These are phyloP conservation scores for Blastobotrys robertii DNA, from an alignment of 805 yeast species.

Conservation along the genomic window DNA sequence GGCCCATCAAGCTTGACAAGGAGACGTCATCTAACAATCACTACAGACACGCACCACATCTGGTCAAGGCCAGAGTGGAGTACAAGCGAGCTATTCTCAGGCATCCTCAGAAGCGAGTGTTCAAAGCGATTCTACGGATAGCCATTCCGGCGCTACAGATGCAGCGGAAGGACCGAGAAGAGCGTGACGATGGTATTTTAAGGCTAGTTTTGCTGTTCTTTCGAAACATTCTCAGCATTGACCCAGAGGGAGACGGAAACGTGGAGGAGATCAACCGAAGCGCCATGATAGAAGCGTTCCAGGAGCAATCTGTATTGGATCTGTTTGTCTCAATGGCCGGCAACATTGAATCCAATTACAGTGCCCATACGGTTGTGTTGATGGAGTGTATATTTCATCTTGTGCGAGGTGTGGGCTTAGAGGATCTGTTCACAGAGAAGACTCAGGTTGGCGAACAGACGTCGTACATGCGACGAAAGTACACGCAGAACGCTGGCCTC, in stretches of 20 bases:
- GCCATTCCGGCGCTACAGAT: conserved; percentile 42
- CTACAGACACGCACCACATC: conserved; percentile 43
- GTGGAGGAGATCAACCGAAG: conserved; percentile 60
- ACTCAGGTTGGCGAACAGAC: conserved; percentile 8
- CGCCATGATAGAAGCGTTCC: conserved; percentile 46
- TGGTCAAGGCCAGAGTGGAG: conserved; percentile 54
- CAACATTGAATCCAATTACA: conserved; percentile 55
- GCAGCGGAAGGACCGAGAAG: conserved; percentile 40
- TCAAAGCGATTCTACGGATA: conserved; percentile 60
- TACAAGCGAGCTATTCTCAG: conserved; percentile 64
- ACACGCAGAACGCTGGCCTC: conserved; percentile 10
- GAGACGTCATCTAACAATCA: conserved; percentile 52
- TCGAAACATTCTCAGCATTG: conserved; percentile 69
- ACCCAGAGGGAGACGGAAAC: conserved; percentile 54
- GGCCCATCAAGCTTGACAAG: conserved; percentile 65
- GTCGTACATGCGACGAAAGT: conserved; percentile 1
- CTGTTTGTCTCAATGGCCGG: conserved; percentile 64
- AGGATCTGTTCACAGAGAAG: conserved; percentile 15
- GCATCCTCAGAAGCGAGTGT: conserved; percentile 48
- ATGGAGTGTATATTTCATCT: conserved; percentile 63
- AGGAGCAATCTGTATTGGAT: conserved; percentile 62
- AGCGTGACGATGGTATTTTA: conserved; percentile 63
- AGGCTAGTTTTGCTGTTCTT: conserved; percentile 64
- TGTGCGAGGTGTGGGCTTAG: conserved; percentile 44
- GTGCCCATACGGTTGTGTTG: conserved; percentile 49